Conservation (phyloP, 768 basidiomycete genomes). For the Kwoniella europaea region DNA sequence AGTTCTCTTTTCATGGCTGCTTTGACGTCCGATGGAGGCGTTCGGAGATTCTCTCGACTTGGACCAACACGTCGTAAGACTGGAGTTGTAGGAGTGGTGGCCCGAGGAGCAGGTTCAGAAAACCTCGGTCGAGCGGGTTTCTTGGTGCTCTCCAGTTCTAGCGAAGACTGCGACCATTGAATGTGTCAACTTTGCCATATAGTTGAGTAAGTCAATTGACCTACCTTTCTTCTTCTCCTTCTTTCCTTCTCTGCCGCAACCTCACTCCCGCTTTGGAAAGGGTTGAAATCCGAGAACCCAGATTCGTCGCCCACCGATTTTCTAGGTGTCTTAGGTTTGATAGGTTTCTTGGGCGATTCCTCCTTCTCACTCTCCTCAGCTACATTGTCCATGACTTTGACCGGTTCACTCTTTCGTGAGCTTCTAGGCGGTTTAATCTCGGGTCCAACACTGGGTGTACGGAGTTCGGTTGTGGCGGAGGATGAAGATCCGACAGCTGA, state of each 20-base stretch:
- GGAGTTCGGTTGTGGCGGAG: constrained; percentile 16
- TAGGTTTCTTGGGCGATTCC: constrained; percentile 25
- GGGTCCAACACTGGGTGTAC: constrained; percentile 20
- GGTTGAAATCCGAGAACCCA: constrained; percentile 56
- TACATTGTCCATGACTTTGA: constrained; percentile 24
- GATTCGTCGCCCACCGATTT: constrained; percentile 40
- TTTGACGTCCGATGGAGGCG: constrained; percentile 40
- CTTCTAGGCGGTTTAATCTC: constrained; percentile 11
- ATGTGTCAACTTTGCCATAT: neutral
- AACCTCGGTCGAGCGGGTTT: constrained; percentile 35
- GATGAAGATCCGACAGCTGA: constrained; percentile 19
- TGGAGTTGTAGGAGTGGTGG: constrained; percentile 18
- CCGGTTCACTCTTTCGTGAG: constrained; percentile 20
- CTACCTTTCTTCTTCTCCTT: constrained; percentile 46
- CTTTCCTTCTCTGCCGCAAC: constrained; percentile 42
- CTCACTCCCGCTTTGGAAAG: constrained; percentile 57
- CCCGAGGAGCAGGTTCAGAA: constrained; percentile 37
- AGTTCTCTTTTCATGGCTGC: constrained; percentile 31
- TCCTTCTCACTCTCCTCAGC: constrained; percentile 37
- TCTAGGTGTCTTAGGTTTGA: constrained; percentile 38
- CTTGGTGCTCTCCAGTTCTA: constrained; percentile 21
- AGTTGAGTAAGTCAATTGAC: neutral
- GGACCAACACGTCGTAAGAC: constrained; percentile 39
- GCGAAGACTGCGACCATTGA: constrained; percentile 33
- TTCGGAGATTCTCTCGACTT: constrained; percentile 39